phyloP scores from a whole-genome alignment of 2,329 filamentous ascomycete genomes.

The Paracorniculantispora psalliotae region DNA sequence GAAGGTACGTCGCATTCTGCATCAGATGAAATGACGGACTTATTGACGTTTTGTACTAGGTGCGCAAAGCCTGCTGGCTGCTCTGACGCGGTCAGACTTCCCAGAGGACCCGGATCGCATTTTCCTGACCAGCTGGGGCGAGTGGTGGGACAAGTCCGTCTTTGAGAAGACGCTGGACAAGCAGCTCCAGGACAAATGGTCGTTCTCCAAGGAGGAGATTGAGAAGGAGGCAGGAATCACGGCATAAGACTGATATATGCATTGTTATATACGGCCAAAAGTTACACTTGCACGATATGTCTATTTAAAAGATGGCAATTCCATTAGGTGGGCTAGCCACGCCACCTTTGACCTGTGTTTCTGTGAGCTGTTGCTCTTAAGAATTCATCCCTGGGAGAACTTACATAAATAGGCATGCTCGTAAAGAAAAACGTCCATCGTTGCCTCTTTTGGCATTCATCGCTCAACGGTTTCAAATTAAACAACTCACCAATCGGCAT shows the following conservation, averaged over 20 bases:
- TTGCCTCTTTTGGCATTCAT: slow-evolving; percentile 27
- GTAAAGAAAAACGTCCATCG: slow-evolving; percentile 38
- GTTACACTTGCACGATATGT: too few species aligned
- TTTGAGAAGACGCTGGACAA: slow-evolving; percentile 39
- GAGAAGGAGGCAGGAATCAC: slow-evolving; percentile 36
- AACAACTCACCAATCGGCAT: slow-evolving; percentile 47
- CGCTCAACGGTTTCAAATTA: slow-evolving; percentile 35
- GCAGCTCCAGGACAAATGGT: slow-evolving; percentile 48
- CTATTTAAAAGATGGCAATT: slow-evolving; percentile 31
- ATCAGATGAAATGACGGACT: not conserved
- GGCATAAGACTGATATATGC: too few species aligned
- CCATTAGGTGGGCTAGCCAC: slow-evolving; percentile 36
- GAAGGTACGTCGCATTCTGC: slow-evolving; percentile 32
- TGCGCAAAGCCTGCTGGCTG: slow-evolving; percentile 39
- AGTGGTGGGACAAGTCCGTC: slow-evolving; percentile 48
- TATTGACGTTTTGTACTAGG: slow-evolving; percentile 28
- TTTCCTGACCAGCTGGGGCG: slow-evolving; percentile 52
- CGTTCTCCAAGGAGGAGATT: slow-evolving; percentile 41
- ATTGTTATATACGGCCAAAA: too few species aligned
- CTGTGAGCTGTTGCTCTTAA: not conserved
- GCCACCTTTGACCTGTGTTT: slow-evolving; percentile 27
- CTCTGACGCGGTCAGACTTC: slow-evolving; percentile 41
- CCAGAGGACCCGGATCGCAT: slow-evolving; percentile 47
- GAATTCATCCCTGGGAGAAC: not conserved
- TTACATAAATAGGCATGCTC: slow-evolving; percentile 31